A percentile compares a stretch with the other conserved stretches of the same genome.
Evolutionary conservation across 75 land plant species (phyloP).

Genomic region (Chamaecyparis obtusa): DNA sequence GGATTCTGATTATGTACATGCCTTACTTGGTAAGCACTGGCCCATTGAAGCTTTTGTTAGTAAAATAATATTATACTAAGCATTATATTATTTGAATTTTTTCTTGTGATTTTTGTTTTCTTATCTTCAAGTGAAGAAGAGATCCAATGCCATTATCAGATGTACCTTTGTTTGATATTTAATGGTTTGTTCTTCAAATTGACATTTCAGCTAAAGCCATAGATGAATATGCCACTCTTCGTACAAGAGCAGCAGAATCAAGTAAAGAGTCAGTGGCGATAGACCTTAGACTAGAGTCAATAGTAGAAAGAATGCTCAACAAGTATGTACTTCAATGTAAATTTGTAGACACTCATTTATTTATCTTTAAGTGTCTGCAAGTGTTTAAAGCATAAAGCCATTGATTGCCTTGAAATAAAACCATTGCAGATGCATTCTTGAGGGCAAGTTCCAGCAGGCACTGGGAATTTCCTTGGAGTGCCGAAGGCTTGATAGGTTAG

Average conservation of each 20-base stretch:
- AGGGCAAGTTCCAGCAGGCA: conserved; percentile 55
- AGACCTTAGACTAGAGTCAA: conserved; percentile 48
- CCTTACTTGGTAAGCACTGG: conserved; percentile 24
- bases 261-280: conserved; percentile 11
- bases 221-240: conserved; percentile 43
- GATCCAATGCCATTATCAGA: neutral
- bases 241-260: conserved; percentile 32
- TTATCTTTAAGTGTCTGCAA: neutral
- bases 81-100: neutral
- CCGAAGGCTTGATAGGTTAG: conserved; percentile 44
- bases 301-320: conserved; percentile 55
- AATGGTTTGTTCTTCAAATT: neutral
- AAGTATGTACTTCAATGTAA: conserved; percentile 22
- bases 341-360: neutral
- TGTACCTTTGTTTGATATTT: neutral
- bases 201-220: conserved; percentile 37
- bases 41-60: neutral
- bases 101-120: neutral
- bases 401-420: conserved; percentile 1
- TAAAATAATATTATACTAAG: neutral
- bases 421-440: conserved; percentile 36
- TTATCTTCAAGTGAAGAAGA: neutral
- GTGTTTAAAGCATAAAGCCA: neutral
- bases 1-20: conserved; percentile 48
- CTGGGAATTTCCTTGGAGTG: conserved; percentile 50